phyloP scores from a whole-genome alignment of 1,139 yeast genomes.

The Suzukiozyma palmioleophila region DNA sequence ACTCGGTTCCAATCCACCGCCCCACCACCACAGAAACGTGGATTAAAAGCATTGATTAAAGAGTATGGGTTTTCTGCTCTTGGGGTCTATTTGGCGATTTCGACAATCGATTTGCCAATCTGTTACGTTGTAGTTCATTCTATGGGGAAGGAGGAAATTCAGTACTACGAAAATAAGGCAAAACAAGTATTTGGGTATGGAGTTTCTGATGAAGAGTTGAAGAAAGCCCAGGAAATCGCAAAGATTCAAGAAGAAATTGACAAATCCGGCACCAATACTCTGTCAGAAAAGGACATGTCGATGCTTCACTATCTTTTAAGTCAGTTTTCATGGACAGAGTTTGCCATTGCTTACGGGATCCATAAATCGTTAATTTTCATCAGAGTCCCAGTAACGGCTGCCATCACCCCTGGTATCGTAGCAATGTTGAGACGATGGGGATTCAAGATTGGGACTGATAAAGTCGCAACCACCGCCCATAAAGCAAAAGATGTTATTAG shows the following conservation, averaged over 20 bases:
- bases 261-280: conserved; percentile 7
- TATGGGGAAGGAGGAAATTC: conserved; percentile 76
- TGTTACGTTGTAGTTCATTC: conserved; percentile 82
- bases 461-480: conserved; percentile 29
- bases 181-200: conserved; percentile 61
- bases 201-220: conserved; percentile 36
- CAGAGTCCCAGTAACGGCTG: conserved; percentile 87
- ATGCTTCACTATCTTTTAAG: conserved; percentile 26
- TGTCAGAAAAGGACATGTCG: conserved; percentile 4
- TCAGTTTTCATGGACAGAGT: conserved; percentile 57
- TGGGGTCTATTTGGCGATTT: conserved; percentile 72
- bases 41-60: conserved; percentile 67
- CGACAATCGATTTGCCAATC: conserved; percentile 74
- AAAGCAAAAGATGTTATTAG: conserved; percentile 15
- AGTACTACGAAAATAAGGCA: conserved; percentile 56
- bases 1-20: conserved; percentile 20
- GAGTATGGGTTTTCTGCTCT: conserved; percentile 91
- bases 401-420: conserved; percentile 82
- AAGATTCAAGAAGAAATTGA: conserved; percentile 21
- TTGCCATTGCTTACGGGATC: conserved; percentile 86
- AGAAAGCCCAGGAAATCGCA: conserved; percentile 28
- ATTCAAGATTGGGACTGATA: conserved; percentile 63
- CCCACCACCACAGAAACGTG: conserved; percentile 31
- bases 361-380: conserved; percentile 82
- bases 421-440: conserved; percentile 68